Percentiles rank a stretch among this genome's conserved stretches.
These are phyloP conservation scores for Plantago major DNA, from an alignment of 257 asterid genomes.

Conservation along the genomic window DNA sequence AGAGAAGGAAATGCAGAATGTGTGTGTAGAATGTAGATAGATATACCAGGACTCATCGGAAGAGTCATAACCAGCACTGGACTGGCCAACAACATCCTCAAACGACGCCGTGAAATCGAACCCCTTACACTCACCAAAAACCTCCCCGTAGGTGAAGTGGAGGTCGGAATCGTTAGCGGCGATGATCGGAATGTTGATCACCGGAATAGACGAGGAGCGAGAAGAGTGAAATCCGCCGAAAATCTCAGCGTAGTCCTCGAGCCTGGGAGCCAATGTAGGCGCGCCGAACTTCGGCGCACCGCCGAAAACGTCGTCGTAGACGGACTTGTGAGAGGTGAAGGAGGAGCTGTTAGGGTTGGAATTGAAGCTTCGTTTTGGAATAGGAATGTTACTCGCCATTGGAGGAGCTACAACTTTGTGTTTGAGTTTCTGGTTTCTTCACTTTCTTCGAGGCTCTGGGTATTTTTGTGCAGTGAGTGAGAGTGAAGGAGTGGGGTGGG, in stretches of 20 bases:
- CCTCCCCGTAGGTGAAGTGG: constrained; percentile 57
- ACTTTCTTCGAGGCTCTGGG: neutral
- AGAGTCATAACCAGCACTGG: constrained; percentile 49
- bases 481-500: constrained; percentile 2
- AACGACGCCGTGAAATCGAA: constrained; percentile 43
- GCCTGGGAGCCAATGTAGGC: constrained; percentile 70
- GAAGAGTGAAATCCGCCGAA: constrained; percentile 78
- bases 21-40: too few species aligned
- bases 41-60: constrained; percentile 69
- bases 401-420: neutral
- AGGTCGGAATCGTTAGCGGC: constrained; percentile 31
- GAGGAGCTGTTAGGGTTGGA: constrained; percentile 39
- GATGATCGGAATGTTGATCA: constrained; percentile 58
- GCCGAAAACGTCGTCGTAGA: constrained; percentile 80
- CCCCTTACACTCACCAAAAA: constrained; percentile 52
- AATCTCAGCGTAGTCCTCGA: constrained; percentile 77
- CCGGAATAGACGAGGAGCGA: constrained; percentile 72
- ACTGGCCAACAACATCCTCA: constrained; percentile 52
- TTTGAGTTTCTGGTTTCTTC: neutral
- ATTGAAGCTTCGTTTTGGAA: constrained; percentile 49
- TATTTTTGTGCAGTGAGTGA: neutral
- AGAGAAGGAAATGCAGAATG: neutral
- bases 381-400: constrained; percentile 61
- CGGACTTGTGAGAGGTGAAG: constrained; percentile 44
- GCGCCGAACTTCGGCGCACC: constrained; percentile 49